phyloP scores from a whole-genome alignment of 2,329 filamentous ascomycete species.

The Cladosporium velox region DNA sequence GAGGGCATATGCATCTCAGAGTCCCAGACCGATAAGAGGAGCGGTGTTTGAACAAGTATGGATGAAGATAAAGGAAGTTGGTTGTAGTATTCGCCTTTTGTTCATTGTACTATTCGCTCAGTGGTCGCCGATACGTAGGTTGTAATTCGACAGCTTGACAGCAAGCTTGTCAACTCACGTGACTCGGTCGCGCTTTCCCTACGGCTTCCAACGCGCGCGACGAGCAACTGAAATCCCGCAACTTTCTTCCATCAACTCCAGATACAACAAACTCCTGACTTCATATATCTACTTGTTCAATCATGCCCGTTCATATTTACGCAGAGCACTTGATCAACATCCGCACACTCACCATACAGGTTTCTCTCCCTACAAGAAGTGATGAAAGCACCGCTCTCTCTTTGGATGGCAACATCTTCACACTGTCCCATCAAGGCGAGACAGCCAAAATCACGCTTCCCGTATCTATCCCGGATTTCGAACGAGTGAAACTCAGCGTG shows the following conservation, averaged over 20 bases:
- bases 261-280: neutral
- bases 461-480: slow-evolving; percentile 45
- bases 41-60: neutral
- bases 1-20: neutral
- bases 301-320: slow-evolving; percentile 50
- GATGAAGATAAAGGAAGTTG: neutral
- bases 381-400: slow-evolving; percentile 49
- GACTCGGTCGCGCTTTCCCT: neutral
- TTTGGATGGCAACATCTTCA: slow-evolving; percentile 46
- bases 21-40: neutral
- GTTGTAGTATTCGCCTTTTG: neutral
- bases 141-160: neutral
- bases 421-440: slow-evolving; percentile 50
- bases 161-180: neutral
- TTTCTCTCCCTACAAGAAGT: slow-evolving; percentile 49
- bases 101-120: neutral
- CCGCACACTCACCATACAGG: slow-evolving; percentile 60
- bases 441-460: slow-evolving; percentile 50
- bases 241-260: neutral
- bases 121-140: too few relatives aligned
- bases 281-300: neutral
- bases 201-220: neutral
- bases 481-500: slow-evolving; percentile 48
- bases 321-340: slow-evolving; percentile 64
- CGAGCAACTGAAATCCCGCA: neutral